Evolutionary conservation across 2,329 filamentous ascomycete genomes (phyloP).

Genomic region (Tolypocladium ophioglossoides): DNA sequence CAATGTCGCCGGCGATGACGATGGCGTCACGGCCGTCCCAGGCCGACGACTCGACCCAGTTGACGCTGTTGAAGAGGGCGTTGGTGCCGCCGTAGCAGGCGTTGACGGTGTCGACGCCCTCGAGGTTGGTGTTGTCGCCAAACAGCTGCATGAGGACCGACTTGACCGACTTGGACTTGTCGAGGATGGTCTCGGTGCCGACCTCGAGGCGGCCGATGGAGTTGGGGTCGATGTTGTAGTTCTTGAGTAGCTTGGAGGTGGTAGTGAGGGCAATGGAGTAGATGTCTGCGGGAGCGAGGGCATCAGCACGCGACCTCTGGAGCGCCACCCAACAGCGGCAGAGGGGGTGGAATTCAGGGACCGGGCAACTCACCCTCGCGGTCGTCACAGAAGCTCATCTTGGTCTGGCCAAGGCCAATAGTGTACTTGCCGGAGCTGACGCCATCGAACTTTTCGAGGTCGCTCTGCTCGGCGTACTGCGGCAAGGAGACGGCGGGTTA

Average conservation of each 20-base stretch:
- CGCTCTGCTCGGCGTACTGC: conserved; percentile 74
- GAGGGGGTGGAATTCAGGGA: conserved; percentile 5
- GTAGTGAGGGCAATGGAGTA: conserved; percentile 77
- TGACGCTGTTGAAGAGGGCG: conserved; percentile 71
- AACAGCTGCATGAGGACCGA: conserved; percentile 82
- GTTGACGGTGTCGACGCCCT: conserved; percentile 75
- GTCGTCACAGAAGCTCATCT: conserved; percentile 88
- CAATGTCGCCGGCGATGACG: conserved; percentile 73
- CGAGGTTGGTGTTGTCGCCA: conserved; percentile 71
- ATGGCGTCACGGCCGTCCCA: conserved; percentile 80
- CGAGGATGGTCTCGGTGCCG: conserved; percentile 74
- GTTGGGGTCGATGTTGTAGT: conserved; percentile 73
- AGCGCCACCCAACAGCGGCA: not conserved
- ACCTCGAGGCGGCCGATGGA: conserved; percentile 74
- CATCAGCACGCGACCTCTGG: not conserved
- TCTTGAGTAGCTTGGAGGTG: conserved; percentile 65
- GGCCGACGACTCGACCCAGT: conserved; percentile 78
- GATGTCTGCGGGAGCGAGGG: conserved; percentile 49
- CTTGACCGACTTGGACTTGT: conserved; percentile 90
- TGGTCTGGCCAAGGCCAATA: conserved; percentile 82
- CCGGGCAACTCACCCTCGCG: conserved; percentile 56
- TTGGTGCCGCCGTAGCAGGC: conserved; percentile 84
- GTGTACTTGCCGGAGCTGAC: conserved; percentile 78
- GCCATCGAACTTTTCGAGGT: conserved; percentile 81
- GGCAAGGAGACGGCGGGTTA: conserved; percentile 11